Evolutionary conservation across 192 early-diverging fungal genomes (phyloP).

Genomic region (Glomus cerebriforme): DNA sequence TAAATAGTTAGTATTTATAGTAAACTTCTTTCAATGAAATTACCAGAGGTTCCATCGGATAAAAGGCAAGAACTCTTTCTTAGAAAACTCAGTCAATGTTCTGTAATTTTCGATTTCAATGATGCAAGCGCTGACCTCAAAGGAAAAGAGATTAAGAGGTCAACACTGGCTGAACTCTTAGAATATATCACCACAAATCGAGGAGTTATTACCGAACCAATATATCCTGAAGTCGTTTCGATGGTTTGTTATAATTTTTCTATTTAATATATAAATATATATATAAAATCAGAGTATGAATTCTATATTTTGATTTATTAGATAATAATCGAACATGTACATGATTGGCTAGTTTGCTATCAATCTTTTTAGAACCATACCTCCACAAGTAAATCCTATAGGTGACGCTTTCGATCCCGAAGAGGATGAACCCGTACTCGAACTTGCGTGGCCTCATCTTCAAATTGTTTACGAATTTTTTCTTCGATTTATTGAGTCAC

Average conservation of each 20-base stretch:
- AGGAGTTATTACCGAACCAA: slow-evolving; percentile 82
- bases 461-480: slow-evolving; percentile 99
- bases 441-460: slow-evolving; percentile 97
- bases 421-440: slow-evolving; percentile 97
- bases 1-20: neutral
- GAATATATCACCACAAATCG: slow-evolving; percentile 91
- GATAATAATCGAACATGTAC: slow-evolving; percentile 14
- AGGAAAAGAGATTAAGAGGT: slow-evolving; percentile 96
- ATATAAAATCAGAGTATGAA: neutral
- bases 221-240: slow-evolving; percentile 90
- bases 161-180: slow-evolving; percentile 86
- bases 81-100: slow-evolving; percentile 91
- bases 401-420: slow-evolving; percentile 99
- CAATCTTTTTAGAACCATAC: slow-evolving; percentile 96
- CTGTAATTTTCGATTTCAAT: slow-evolving; percentile 94
- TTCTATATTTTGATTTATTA: slow-evolving; percentile 19
- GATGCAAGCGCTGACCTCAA: slow-evolving; percentile 84
- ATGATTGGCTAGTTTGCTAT: slow-evolving; percentile 71
- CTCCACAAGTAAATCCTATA: slow-evolving; percentile 91
- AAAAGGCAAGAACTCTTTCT: slow-evolving; percentile 88
- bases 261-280: neutral
- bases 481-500: slow-evolving; percentile 95
- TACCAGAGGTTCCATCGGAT: slow-evolving; percentile 71
- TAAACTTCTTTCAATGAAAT: neutral
- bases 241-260: slow-evolving; percentile 70